These are phyloP conservation scores for Aspergillus glaucus DNA, from an alignment of 2,329 filamentous ascomycete species.

Conservation along the genomic window DNA sequence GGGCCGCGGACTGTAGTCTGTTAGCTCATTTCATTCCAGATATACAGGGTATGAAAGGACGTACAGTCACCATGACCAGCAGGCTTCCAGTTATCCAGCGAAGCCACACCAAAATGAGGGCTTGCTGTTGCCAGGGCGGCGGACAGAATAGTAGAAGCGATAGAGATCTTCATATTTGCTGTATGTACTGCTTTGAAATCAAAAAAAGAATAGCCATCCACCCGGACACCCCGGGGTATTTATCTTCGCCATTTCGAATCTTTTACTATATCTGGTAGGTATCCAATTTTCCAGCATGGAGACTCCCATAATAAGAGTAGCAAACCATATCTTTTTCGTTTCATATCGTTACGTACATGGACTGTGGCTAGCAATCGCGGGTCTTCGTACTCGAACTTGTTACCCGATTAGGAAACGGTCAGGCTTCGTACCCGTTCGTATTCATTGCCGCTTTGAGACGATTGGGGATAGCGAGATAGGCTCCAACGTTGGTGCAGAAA, in stretches of 20 bases:
- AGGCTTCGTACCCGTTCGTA: too few species aligned
- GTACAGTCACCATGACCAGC: background rate
- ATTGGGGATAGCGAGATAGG: too few species aligned
- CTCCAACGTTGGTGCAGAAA: too few species aligned
- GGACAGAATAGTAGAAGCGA: background rate
- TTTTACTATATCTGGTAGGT: background rate
- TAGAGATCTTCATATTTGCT: background rate
- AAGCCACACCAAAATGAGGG: background rate
- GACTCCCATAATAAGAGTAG: background rate
- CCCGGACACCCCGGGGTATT: background rate
- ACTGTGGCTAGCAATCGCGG: background rate
- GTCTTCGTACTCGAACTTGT: background rate
- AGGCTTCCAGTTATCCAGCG: background rate
- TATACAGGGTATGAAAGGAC: background rate
- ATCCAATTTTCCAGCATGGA: background rate
- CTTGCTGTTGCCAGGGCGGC: background rate
- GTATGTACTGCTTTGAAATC: background rate
- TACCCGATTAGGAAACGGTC: background rate
- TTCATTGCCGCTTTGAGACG: too few species aligned
- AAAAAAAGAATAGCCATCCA: background rate
- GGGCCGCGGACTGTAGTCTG: conserved; percentile 24
- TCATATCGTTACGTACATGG: background rate
- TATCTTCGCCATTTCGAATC: background rate
- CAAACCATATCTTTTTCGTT: background rate
- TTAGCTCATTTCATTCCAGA: background rate